Percentiles rank a stretch among this genome's conserved stretches.
These are phyloP conservation scores for Mycena polygramma DNA, from an alignment of 768 basidiomycete species.

Conservation along the genomic window DNA sequence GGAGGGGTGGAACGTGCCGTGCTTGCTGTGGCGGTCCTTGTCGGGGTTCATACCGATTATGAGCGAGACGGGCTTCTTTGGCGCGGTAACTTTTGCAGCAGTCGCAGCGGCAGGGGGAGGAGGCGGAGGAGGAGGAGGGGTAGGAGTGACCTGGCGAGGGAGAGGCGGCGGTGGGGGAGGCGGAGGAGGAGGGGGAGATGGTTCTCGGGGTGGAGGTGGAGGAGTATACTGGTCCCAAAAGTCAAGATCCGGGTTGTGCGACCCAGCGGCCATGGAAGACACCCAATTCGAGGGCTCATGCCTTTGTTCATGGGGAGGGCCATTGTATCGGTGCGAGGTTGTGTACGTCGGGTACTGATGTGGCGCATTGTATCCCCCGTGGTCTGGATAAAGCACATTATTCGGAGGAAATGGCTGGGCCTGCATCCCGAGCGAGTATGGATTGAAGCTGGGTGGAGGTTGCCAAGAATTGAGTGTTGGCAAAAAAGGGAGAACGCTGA, in stretches of 20 bases:
- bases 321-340: conserved; percentile 8
- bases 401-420: conserved; percentile 3
- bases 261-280: conserved; percentile 53
- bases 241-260: conserved; percentile 17
- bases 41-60: conserved; percentile 63
- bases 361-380: conserved; percentile 6
- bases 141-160: conserved; percentile 40
- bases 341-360: conserved; percentile 4
- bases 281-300: conserved; percentile 49
- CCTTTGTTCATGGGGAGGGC: neutral
- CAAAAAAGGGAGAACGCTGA: conserved; percentile 23
- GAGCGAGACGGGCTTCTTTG: conserved; percentile 32
- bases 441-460: conserved; percentile 28
- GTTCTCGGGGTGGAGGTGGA: conserved; percentile 25
- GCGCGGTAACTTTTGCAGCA: neutral
- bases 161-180: conserved; percentile 32
- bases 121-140: conserved; percentile 36
- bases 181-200: conserved; percentile 24
- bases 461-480: conserved; percentile 32
- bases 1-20: conserved; percentile 57
- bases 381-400: neutral
- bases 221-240: conserved; percentile 29
- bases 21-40: conserved; percentile 58
- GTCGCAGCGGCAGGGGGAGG: neutral
- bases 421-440: conserved; percentile 15